Evolutionary conservation across 768 basidiomycete genomes (phyloP).

Genomic region (Lentinula edodes): DNA sequence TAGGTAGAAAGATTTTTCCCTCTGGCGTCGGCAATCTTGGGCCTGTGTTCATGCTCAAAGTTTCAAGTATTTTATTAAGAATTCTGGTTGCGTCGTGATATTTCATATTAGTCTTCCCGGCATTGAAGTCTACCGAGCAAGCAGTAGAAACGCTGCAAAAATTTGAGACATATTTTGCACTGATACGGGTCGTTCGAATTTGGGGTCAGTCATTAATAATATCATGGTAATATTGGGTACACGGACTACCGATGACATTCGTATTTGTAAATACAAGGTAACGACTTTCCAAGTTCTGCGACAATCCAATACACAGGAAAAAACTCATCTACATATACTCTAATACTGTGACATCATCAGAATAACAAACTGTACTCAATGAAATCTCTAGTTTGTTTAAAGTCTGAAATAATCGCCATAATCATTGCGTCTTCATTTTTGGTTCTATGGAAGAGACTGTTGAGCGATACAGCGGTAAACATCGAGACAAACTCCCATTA

Average conservation of each 20-base stretch:
- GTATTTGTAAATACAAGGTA: neutral
- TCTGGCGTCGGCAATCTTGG: too few relatives aligned
- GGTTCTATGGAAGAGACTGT: neutral
- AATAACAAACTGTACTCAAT: too few relatives aligned
- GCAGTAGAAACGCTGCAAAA: neutral
- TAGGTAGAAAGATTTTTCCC: neutral
- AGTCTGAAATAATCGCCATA: neutral
- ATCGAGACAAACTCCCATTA: neutral
- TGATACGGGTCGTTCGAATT: neutral
- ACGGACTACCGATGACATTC: neutral
- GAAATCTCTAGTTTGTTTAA: too few relatives aligned
- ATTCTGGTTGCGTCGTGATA: too few relatives aligned
- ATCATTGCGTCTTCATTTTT: conserved; percentile 4
- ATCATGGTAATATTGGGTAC: too few relatives aligned
- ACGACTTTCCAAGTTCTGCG: neutral
- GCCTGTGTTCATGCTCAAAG: too few relatives aligned
- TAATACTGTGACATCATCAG: too few relatives aligned
- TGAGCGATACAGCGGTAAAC: neutral
- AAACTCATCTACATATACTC: too few relatives aligned
- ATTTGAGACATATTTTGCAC: neutral
- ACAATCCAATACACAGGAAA: too few relatives aligned
- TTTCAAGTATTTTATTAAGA: too few relatives aligned
- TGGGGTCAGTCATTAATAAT: neutral
- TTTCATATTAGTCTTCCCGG: too few relatives aligned
- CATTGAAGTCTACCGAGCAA: too few relatives aligned